Conservation (phyloP, 2,329 filamentous ascomycete species). For the Venturia pyrina region DNA sequence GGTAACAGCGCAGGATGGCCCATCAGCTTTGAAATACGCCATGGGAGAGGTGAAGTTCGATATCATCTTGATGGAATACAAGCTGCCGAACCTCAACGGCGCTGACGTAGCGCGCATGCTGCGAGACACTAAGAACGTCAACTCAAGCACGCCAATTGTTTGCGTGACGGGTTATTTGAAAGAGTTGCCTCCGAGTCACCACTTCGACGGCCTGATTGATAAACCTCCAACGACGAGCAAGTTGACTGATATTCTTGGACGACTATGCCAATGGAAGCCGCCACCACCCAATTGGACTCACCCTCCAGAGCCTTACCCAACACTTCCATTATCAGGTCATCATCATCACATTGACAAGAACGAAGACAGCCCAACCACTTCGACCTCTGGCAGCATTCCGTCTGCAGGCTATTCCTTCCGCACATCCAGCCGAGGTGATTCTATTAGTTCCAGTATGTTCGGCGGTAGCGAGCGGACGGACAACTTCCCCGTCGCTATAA, state of each 20-base stretch:
- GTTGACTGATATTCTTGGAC: slow-evolving; percentile 75
- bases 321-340: slow-evolving; percentile 24
- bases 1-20: slow-evolving; percentile 80
- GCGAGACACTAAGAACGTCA: slow-evolving; percentile 89
- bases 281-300: slow-evolving; percentile 50
- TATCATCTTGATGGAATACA: slow-evolving; percentile 97
- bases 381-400: slow-evolving; percentile 64
- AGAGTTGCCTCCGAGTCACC: slow-evolving; percentile 85
- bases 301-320: slow-evolving; percentile 24
- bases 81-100: slow-evolving; percentile 87
- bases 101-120: slow-evolving; percentile 97
- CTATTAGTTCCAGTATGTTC: slow-evolving; percentile 78
- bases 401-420: slow-evolving; percentile 58
- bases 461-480: slow-evolving; percentile 73
- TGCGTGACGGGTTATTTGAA: slow-evolving; percentile 98
- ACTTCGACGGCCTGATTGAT: slow-evolving; percentile 91
- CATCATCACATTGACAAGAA: slow-evolving; percentile 47
- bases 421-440: slow-evolving; percentile 76
- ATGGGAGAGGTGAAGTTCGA: slow-evolving; percentile 98
- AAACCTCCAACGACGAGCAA: slow-evolving; percentile 94
- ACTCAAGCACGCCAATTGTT: slow-evolving; percentile 88
- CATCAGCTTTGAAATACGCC: slow-evolving; percentile 85
- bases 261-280: slow-evolving; percentile 88
- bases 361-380: slow-evolving; percentile 70
- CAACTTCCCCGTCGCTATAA: slow-evolving; percentile 66